These are phyloP conservation scores for Jamesozyma gamospora DNA, from an alignment of 805 yeast genomes.

Conservation along the genomic window DNA sequence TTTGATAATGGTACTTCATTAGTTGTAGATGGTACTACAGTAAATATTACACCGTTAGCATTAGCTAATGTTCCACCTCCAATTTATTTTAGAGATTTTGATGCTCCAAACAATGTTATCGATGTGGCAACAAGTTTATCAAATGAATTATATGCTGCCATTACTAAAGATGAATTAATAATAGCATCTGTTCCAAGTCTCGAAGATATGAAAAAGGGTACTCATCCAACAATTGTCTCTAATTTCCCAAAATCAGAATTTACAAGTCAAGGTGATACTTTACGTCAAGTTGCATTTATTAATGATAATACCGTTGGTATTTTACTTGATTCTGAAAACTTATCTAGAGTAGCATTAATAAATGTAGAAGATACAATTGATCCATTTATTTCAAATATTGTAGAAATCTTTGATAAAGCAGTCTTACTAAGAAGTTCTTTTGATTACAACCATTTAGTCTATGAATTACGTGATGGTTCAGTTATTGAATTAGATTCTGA, in stretches of 20 bases:
- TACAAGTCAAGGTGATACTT: slow-evolving; percentile 34
- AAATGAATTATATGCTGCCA: slow-evolving; percentile 49
- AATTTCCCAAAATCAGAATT: slow-evolving; percentile 29
- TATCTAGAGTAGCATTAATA: slow-evolving; percentile 43
- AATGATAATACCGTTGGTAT: slow-evolving; percentile 46
- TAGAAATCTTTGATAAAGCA: slow-evolving; percentile 41
- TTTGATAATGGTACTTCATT: slow-evolving; percentile 67
- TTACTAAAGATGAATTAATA: slow-evolving; percentile 39
- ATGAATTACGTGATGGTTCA: slow-evolving; percentile 56
- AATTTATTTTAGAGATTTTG: slow-evolving; percentile 59
- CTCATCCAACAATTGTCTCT: slow-evolving; percentile 35
- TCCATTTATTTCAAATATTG: slow-evolving; percentile 33
- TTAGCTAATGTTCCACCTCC: slow-evolving; percentile 95
- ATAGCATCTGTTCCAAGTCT: slow-evolving; percentile 39
- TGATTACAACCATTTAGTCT: slow-evolving; percentile 42
- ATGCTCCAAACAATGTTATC: slow-evolving; percentile 42
- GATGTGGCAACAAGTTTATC: slow-evolving; percentile 56
- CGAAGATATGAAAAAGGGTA: slow-evolving; percentile 37
- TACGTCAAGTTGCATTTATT: slow-evolving; percentile 57
- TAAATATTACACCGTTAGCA: slow-evolving; percentile 71
- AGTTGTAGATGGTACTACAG: slow-evolving; percentile 67
- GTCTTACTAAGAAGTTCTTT: slow-evolving; percentile 47
- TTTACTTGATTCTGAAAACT: slow-evolving; percentile 42
- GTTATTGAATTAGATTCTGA: slow-evolving; percentile 36
- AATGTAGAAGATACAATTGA: slow-evolving; percentile 35